Evolutionary conservation across 257 asterid genomes (phyloP), one percentile per base, ranked within the genome.

Genomic region (Capsicum pubescens): DNA sequence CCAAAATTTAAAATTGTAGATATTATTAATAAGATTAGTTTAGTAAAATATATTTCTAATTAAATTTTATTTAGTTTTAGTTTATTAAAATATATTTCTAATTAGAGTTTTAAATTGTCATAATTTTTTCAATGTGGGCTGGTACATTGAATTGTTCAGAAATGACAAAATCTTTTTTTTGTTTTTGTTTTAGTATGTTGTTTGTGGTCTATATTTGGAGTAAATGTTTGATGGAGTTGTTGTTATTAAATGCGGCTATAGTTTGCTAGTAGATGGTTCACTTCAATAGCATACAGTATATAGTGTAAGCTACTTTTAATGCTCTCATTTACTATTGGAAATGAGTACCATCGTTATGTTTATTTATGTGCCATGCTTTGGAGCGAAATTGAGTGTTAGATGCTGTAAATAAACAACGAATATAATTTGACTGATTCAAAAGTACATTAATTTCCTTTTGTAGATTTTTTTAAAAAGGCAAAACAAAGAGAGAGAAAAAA

Each of bases 161-260:
- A 77, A 77, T 26, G 82, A 54, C 82, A 77, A 77, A 52, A 76
- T 13, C 4, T 50, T 14, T 13, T 26, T 15, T 52, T n/a, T n/a
- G 6, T 64, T 5, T 14, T 42, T 42, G 8, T 44, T 63, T 19
- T 9, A 14, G 48, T 52, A 21, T 76, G 81, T 54, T 76, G 26
- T 54, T 76, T 13, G 50, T 54, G 26, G 77, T 68, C 78, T 26
- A 8, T 26, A 2, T 7, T 76, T 52, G 61, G 63, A 52, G 63
- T 76, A 76, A 52, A 76, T 76, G 81, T 26, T 26, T 26, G 42
- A 76, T 52, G 48, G 64, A 21, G 81, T 26, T 13, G 0, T 50
- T 54, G 0, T 54, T 77, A 63, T 52, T 77, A 77, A 77, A 77
- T 77, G 81, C 64, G 26, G 81, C 21, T 76, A 8, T 77, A 77